Conservation (phyloP, 73 alveolate species). For the Symbiodinium pilosum region DNA sequence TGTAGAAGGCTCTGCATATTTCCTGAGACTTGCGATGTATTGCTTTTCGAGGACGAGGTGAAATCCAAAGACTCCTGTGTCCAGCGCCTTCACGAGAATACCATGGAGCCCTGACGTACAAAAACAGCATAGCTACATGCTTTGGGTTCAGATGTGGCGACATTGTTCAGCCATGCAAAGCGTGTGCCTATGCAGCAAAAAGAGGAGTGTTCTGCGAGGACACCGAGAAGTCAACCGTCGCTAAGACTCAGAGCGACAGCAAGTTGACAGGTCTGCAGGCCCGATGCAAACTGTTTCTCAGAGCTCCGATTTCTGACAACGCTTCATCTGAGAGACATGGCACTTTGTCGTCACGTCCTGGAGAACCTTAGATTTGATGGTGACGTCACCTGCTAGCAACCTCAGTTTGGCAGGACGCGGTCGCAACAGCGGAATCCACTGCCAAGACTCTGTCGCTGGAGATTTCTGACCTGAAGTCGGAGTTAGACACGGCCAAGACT, state of each 20-base stretch:
- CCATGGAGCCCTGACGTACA: constrained; percentile 11
- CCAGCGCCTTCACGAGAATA: constrained; percentile 76
- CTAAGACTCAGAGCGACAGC: constrained; percentile 56
- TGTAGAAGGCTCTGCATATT: neutral
- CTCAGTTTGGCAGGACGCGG: neutral
- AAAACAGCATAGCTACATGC: neutral
- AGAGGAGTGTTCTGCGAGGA: constrained; percentile 5
- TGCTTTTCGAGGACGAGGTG: constrained; percentile 30
- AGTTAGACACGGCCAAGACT: constrained; percentile 51
- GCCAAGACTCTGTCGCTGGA: constrained; percentile 5
- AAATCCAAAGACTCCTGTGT: constrained; percentile 50
- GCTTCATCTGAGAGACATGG: neutral
- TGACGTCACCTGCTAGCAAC: no score
- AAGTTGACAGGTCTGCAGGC: constrained; percentile 67
- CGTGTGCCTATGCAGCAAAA: no score
- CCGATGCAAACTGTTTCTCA: neutral
- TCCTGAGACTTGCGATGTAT: neutral
- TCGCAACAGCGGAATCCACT: neutral
- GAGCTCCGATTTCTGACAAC: neutral
- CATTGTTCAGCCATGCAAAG: no score
- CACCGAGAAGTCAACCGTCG: constrained; percentile 39
- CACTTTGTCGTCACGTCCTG: no score
- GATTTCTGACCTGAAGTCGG: constrained; percentile 44
- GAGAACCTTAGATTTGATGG: no score
- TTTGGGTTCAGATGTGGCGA: neutral